phyloP scores from a whole-genome alignment of 2,329 filamentous ascomycete genomes.

The Colletotrichum paranaense region DNA sequence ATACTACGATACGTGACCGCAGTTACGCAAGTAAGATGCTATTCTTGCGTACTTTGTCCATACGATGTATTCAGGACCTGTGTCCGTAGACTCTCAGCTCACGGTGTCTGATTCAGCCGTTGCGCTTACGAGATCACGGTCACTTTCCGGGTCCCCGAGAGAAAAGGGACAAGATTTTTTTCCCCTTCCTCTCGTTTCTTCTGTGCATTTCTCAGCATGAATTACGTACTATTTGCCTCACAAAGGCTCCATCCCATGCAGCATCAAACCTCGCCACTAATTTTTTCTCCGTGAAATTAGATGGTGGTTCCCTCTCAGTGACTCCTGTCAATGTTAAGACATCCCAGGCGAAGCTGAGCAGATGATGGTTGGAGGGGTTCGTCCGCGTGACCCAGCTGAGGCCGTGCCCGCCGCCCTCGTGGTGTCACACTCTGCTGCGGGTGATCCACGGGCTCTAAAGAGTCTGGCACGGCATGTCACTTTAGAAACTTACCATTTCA shows the following conservation, averaged over 20 bases:
- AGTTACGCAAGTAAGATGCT: background rate
- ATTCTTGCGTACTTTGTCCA: background rate
- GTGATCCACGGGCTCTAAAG: constrained; percentile 31
- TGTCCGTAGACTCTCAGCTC: background rate
- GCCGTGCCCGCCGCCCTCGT: constrained; percentile 3
- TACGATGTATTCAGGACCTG: background rate
- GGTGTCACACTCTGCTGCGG: constrained; percentile 19
- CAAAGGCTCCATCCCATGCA: background rate
- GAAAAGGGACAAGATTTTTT: background rate
- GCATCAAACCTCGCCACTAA: constrained; percentile 6
- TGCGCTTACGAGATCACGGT: constrained; percentile 18
- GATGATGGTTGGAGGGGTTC: background rate
- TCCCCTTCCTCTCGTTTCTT: no score
- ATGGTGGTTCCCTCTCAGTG: constrained; percentile 1
- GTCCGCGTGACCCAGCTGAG: constrained; percentile 22
- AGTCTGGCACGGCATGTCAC: constrained; percentile 3
- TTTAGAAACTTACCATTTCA: constrained; percentile 5
- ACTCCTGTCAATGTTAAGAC: constrained; percentile 5
- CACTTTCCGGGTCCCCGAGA: background rate
- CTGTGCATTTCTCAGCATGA: background rate
- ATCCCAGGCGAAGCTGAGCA: constrained; percentile 21
- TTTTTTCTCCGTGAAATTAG: background rate
- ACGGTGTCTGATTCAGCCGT: background rate
- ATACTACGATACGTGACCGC: background rate
- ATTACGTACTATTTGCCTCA: constrained; percentile 19